A percentile compares a stretch with the other conserved stretches of the same genome.
Conservation (phyloP, 169 alveolate genomes). For the Babesia bovis region DNA sequence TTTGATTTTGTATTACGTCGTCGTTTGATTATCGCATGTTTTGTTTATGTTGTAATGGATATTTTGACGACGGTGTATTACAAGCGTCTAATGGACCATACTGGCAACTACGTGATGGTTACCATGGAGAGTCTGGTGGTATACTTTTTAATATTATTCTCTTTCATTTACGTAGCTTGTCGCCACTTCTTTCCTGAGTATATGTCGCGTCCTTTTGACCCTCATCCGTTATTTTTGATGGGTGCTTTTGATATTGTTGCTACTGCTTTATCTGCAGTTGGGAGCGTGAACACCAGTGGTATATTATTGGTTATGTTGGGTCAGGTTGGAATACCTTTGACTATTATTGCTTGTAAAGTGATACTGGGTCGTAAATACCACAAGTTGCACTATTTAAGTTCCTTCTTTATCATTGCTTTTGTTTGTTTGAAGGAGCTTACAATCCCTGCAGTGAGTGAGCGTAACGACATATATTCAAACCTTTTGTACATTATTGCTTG, state of each 20-base stretch:
- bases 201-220: slow-evolving; percentile 50
- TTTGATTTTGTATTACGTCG: not conserved
- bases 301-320: slow-evolving; percentile 52
- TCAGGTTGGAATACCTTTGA: slow-evolving; percentile 62
- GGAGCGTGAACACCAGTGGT: slow-evolving; percentile 67
- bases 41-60: slow-evolving; percentile 52
- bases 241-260: slow-evolving; percentile 41
- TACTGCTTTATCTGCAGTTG: slow-evolving; percentile 44
- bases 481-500: slow-evolving; percentile 32
- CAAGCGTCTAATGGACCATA: slow-evolving; percentile 64
- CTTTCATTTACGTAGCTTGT: slow-evolving; percentile 14
- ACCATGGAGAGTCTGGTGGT: slow-evolving; percentile 33
- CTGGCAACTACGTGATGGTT: slow-evolving; percentile 58
- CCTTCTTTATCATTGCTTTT: slow-evolving; percentile 31
- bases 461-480: slow-evolving; percentile 44
- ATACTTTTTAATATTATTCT: slow-evolving; percentile 7
- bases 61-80: slow-evolving; percentile 48
- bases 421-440: slow-evolving; percentile 47
- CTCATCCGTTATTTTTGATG: slow-evolving; percentile 30
- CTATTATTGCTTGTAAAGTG: slow-evolving; percentile 54
- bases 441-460: not conserved
- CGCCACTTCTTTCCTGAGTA: slow-evolving; percentile 12
- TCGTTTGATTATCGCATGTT: slow-evolving; percentile 5
- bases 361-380: slow-evolving; percentile 45
- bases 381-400: slow-evolving; percentile 48